These are phyloP conservation scores for Pseudohyphozyma bogoriensis DNA, from an alignment of 768 basidiomycete species.

Conservation along the genomic window DNA sequence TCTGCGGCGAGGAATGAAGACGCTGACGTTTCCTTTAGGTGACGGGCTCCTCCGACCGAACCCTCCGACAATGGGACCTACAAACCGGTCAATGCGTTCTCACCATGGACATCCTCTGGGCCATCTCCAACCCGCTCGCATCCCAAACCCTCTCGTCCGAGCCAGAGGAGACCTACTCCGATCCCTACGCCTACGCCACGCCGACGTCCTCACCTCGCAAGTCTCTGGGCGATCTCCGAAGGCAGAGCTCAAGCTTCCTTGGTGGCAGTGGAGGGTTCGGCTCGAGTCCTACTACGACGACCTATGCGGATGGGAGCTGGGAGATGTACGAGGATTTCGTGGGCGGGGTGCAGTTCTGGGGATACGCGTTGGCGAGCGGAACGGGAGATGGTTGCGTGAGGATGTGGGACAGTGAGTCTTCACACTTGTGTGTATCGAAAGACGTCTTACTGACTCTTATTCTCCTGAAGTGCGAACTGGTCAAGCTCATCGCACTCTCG, in stretches of 20 bases:
- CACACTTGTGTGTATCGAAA: background rate
- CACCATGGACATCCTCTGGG: constrained; percentile 99
- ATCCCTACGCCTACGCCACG: background rate
- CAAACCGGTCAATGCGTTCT: constrained; percentile 94
- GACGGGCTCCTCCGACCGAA: constrained; percentile 96
- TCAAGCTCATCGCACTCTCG: constrained; percentile 82
- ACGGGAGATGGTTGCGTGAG: constrained; percentile 93
- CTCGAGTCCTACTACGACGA: constrained; percentile 59
- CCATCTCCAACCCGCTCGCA: constrained; percentile 75
- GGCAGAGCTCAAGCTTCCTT: constrained; percentile 41
- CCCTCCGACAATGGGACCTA: constrained; percentile 95
- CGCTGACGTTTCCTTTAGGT: constrained; percentile 51
- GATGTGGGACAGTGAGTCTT: constrained; percentile 95
- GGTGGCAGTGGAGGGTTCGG: constrained; percentile 45
- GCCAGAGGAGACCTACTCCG: background rate
- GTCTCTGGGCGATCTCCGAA: constrained; percentile 32
- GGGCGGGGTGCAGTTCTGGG: constrained; percentile 97
- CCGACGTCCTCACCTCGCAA: constrained; percentile 14
- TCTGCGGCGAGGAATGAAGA: constrained; percentile 10
- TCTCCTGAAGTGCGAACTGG: constrained; percentile 76
- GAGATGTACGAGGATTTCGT: constrained; percentile 97
- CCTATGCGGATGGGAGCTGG: constrained; percentile 80
- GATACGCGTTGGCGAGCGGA: constrained; percentile 90
- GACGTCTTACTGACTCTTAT: background rate
- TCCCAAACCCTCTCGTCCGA: constrained; percentile 8